Conservation (phyloP, 805 yeast genomes). For the Yamadazyma akitaensis region DNA sequence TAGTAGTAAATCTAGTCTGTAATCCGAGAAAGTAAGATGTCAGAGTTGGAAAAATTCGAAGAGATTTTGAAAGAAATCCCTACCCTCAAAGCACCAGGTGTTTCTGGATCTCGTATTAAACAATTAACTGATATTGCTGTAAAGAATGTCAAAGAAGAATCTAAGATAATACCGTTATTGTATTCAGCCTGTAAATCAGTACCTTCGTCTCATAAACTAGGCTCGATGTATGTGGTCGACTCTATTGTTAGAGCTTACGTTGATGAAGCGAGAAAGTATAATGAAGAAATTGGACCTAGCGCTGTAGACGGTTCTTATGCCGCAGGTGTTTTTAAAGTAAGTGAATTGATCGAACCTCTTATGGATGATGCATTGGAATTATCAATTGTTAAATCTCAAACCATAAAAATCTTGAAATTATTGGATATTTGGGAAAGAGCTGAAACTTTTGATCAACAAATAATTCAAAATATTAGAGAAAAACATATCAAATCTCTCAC, state of each 20-base stretch:
- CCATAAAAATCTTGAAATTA: conserved; percentile 74
- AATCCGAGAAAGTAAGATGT: conserved; percentile 22
- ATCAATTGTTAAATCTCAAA: conserved; percentile 49
- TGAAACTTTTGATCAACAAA: conserved; percentile 63
- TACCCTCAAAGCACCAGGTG: conserved; percentile 79
- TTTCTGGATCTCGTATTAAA: conserved; percentile 92
- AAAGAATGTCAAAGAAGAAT: conserved; percentile 56
- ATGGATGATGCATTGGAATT: conserved; percentile 61
- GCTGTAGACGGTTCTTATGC: conserved; percentile 72
- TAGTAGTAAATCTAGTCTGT: conserved; percentile 7
- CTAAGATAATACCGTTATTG: conserved; percentile 55
- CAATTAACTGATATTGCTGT: conserved; percentile 76
- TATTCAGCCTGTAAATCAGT: conserved; percentile 67
- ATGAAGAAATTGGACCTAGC: conserved; percentile 42
- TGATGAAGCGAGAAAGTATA: conserved; percentile 64
- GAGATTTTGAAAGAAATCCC: conserved; percentile 47
- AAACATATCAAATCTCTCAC: conserved; percentile 64
- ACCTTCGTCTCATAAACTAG: conserved; percentile 81
- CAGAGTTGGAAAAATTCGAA: conserved; percentile 46
- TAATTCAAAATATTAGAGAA: conserved; percentile 52
- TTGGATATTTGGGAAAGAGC: conserved; percentile 92
- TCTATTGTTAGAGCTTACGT: conserved; percentile 83
- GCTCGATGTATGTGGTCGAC: conserved; percentile 87
- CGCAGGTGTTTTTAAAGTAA: conserved; percentile 65
- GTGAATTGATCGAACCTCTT: conserved; percentile 60